phyloP scores from a whole-genome alignment of 2,329 filamentous ascomycete genomes.

The Sclerotinia sclerotiorum region DNA sequence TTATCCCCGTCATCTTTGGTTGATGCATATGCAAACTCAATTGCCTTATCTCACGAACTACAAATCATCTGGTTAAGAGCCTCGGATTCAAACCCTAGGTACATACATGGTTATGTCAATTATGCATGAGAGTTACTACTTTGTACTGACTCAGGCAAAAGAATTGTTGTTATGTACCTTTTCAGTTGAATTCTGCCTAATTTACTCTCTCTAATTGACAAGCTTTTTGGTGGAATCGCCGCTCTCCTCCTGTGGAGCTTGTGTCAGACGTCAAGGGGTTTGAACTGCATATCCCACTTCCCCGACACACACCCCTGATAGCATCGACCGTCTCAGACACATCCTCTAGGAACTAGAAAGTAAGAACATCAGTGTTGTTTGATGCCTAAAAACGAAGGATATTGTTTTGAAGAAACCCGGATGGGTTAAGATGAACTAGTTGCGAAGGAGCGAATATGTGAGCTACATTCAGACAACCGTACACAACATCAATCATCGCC shows the following conservation, averaged over 20 bases:
- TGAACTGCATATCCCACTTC: slow-evolving; percentile 3
- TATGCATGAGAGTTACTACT: background rate
- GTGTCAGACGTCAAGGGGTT: background rate
- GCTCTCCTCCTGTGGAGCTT: background rate
- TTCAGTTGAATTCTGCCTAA: background rate
- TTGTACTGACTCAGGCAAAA: background rate
- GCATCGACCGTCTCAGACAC: background rate
- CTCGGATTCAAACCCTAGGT: background rate
- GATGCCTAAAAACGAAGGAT: background rate
- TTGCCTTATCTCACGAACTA: background rate
- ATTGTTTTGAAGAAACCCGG: background rate
- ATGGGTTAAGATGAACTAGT: background rate
- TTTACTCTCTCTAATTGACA: background rate
- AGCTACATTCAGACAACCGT: background rate
- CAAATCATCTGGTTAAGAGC: background rate
- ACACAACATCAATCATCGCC: background rate
- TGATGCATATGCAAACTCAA: background rate
- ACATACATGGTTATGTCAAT: background rate
- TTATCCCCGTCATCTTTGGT: background rate
- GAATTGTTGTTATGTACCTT: background rate
- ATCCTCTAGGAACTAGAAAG: background rate
- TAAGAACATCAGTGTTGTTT: background rate
- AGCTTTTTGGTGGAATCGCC: background rate
- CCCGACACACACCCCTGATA: background rate
- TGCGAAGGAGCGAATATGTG: background rate